Base-by-base conservation (phyloP, 169 alveolate species). In the Nephromyces sp. region DNA sequence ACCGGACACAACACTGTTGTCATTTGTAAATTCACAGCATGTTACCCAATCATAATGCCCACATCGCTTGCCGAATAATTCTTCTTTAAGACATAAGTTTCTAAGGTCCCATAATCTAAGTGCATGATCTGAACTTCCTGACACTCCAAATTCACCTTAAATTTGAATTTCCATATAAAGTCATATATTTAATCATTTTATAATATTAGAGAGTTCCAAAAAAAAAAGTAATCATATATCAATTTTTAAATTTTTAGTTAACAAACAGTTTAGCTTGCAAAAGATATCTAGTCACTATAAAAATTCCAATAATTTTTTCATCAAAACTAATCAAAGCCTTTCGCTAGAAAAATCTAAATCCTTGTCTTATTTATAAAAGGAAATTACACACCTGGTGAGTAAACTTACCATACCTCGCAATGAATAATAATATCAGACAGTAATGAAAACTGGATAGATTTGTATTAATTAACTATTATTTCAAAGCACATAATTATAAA, bases 1-100 rank as follows among this genome's bases (percentile, higher is more conserved):
- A 27, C 72, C 81, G 25, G 81, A 67, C 6, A 75, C 75, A 34
- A 75, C 66, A n/a, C 29, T 32, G 6, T 35, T 51, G 31, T 75
- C 71, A 2, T 30, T 25, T 6, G 71, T 8, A 27, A 66, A 75
- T 3, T 51, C 35, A 25, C 81, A 75, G 2, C 62, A 75, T 24
- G 71, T 52, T 15, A 75, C 81, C 81, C 81, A 75, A 67, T 75
- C 81, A 6, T 31, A 1, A 43, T 75, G 81, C n/a, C 74, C 74
- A n/a, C 43, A 33, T 4, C 34, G 0, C 25, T 64, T 3, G 21
- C 67, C 65, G 28, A n/a, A 33, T 21, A 74, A 33, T 51, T 65
- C 80, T 6, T 71, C 72, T 30, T 43, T 53, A 15, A 62, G 1
- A 32, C 32, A 22, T 1, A 65, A 22, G 1, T 28, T 22, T n/a